These are phyloP conservation scores for Polygonum maritimum DNA, from an alignment of 148 eudicot genomes.

Conservation along the genomic window DNA sequence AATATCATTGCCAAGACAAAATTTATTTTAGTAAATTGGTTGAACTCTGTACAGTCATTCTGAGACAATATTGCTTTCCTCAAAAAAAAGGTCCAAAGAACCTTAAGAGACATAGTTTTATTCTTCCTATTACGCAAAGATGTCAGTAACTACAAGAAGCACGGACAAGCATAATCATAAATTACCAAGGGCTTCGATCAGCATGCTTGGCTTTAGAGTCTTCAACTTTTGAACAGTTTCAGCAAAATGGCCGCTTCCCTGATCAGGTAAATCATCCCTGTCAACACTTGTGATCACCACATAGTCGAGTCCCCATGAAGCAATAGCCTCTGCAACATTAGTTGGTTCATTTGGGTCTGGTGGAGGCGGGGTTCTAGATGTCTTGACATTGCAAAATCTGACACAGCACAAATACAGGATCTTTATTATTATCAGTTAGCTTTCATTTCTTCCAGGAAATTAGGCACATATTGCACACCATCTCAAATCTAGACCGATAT, in stretches of 20 bases:
- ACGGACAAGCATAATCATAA: background rate
- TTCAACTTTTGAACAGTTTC: conserved; percentile 90
- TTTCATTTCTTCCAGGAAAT: background rate
- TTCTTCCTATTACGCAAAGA: background rate
- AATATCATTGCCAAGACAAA: background rate
- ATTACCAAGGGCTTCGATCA: conserved; percentile 93
- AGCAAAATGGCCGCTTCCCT: conserved; percentile 97
- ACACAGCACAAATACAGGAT: background rate
- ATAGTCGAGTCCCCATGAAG: conserved; percentile 97
- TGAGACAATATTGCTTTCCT: background rate
- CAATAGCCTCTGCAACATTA: conserved; percentile 95
- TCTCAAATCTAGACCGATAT: background rate
- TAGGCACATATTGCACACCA: background rate
- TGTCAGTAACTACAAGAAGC: background rate
- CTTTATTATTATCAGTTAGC: background rate
- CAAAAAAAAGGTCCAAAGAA: background rate
- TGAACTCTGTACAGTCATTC: background rate
- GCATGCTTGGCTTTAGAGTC: conserved; percentile 67
- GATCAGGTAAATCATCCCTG: conserved; percentile 91
- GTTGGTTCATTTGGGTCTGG: conserved; percentile 94
- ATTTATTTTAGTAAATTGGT: background rate
- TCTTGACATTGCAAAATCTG: conserved; percentile 99
- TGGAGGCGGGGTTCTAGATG: conserved; percentile 94
- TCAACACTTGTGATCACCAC: conserved; percentile 98
- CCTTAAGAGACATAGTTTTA: background rate